Percentiles rank a stretch among this genome's conserved stretches.
Conservation (phyloP, 2,329 filamentous ascomycete species). For the Dryadomyces quercus-mongolicae region DNA sequence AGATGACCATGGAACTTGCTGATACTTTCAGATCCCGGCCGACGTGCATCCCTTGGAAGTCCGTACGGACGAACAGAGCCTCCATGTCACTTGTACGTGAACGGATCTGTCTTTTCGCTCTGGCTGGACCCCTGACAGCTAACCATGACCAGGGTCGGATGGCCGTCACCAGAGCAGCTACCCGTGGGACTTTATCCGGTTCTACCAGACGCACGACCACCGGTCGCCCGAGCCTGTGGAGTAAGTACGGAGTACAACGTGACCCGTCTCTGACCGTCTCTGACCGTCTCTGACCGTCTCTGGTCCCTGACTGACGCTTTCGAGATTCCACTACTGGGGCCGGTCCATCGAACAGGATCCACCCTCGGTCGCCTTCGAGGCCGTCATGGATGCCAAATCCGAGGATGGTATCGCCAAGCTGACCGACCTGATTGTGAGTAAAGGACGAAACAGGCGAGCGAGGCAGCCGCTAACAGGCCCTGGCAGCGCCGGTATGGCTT, state of each 20-base stretch:
- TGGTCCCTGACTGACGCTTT: not conserved
- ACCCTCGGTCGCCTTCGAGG: conserved; percentile 47
- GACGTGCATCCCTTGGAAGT: conserved; percentile 26
- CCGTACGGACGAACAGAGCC: conserved; percentile 20
- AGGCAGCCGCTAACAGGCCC: conserved; percentile 1
- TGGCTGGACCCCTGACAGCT: not conserved
- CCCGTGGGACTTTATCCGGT: conserved; percentile 46
- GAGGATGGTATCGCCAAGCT: conserved; percentile 45
- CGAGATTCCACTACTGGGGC: conserved; percentile 18
- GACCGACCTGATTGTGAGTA: conserved; percentile 43
- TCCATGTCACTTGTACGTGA: conserved; percentile 38
- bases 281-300: not conserved
- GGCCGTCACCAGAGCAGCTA: conserved; percentile 61
- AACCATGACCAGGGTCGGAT: conserved; percentile 42
- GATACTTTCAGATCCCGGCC: conserved; percentile 27
- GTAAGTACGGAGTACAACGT: conserved; percentile 13
- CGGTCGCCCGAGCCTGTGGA: conserved; percentile 21
- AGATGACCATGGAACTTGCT: not conserved
- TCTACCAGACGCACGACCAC: conserved; percentile 25
- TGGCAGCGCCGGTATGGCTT: conserved; percentile 59
- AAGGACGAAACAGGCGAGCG: too few relatives aligned
- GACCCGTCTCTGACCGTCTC: not conserved
- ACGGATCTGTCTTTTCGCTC: too few relatives aligned
- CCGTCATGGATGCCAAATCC: conserved; percentile 41
- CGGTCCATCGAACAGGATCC: conserved; percentile 27